Evolutionary conservation across 23 red algal genomes (phyloP), one percentile per base, ranked within the genome.

Genomic region (Agarophyton chilense): DNA sequence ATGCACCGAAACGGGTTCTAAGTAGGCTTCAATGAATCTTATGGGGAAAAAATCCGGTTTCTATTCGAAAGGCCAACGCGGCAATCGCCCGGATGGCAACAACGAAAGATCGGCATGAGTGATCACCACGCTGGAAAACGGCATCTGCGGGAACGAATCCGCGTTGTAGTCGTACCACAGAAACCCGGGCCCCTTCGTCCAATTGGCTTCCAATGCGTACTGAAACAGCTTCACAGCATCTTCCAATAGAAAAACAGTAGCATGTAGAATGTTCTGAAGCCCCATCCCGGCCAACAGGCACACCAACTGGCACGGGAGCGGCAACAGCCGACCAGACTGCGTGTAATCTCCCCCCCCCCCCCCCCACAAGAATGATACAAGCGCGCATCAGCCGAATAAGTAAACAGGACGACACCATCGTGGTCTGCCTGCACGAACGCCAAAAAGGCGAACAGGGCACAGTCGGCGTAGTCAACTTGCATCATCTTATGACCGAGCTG

Each of bases 81-180:
- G 7, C 45, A 49, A 49, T 49, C 14, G 9, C 45, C 14, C 9
- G 9, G 45, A 7, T 49, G 14, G 7, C 9, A 49, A 49, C 45
- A 7, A 54, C 51, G 51, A 18, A 2, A 21, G 13, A 54, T 54
- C 51, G 51, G 51, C 51, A 17, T 54, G 51, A 21, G 2, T 17
- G 61, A 3, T 3, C 36, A 39, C 43, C n/a, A n/a, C n/a, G n/a
- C n/a, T n/a, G n/a, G n/a, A n/a, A n/a, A n/a, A n/a, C n/a, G n/a
- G n/a, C n/a, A 76, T 76, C 43, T 33, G 2, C 2, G 71, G 22
- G 41, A 76, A 76, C 38, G 43, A 29, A 29, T 76, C 71, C 4
- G 36, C 5, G 3, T 50, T 16, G 71, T 46, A 76, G 41, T 76
- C 71, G 71, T 76, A 76, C 71, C 71, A 49, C 4, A 76, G 38